These are phyloP conservation scores for Phoma sp. DNA, from an alignment of 2,329 filamentous ascomycete genomes.

Conservation along the genomic window DNA sequence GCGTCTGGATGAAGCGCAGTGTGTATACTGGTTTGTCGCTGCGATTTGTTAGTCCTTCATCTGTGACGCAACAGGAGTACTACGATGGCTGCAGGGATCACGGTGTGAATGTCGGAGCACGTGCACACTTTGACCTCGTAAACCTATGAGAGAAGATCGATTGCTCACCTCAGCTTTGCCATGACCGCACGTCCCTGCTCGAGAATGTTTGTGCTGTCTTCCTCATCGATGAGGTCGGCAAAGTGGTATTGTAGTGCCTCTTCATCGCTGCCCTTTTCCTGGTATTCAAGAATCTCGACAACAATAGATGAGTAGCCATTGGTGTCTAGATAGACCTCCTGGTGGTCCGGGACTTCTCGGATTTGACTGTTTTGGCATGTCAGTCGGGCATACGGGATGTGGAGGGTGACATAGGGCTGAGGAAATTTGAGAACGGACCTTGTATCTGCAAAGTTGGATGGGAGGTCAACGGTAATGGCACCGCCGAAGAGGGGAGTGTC, in stretches of 20 bases:
- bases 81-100: neutral
- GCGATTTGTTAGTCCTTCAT: constrained; percentile 4
- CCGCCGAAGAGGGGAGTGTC: constrained; percentile 73
- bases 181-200: constrained; percentile 38
- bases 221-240: constrained; percentile 53
- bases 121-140: neutral
- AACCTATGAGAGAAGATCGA: neutral
- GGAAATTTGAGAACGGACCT: constrained; percentile 60
- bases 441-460: constrained; percentile 73
- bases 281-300: constrained; percentile 87
- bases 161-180: constrained; percentile 48
- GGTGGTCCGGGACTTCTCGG: constrained; percentile 81
- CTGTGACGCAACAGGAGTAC: neutral
- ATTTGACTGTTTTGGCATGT: constrained; percentile 62
- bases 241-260: constrained; percentile 65
- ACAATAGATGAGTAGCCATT: constrained; percentile 87
- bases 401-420: constrained; percentile 5
- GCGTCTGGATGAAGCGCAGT: constrained; percentile 66
- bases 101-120: neutral
- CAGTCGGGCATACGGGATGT: constrained; percentile 17
- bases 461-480: constrained; percentile 73
- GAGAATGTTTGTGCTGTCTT: constrained; percentile 48
- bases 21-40: constrained; percentile 68
- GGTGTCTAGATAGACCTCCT: constrained; percentile 89
- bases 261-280: constrained; percentile 72